Conservation (phyloP, 805 yeast genomes). For the Teunomyces panamensis region DNA sequence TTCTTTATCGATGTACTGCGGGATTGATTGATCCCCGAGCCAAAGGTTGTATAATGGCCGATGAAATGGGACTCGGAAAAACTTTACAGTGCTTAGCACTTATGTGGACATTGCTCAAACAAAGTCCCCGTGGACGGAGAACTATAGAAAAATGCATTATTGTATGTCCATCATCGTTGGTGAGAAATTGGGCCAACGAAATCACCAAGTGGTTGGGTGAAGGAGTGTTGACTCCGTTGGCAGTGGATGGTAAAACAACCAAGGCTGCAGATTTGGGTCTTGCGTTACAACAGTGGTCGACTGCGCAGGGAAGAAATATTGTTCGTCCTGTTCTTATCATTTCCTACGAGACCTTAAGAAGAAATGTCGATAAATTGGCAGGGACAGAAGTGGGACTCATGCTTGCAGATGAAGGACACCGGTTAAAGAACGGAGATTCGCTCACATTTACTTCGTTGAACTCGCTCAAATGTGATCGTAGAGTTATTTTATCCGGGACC, state of each 20-base stretch:
- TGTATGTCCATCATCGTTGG: conserved; percentile 93
- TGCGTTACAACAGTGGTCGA: conserved; percentile 79
- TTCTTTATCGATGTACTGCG: conserved; percentile 84
- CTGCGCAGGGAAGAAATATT: conserved; percentile 80
- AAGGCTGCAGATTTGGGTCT: conserved; percentile 66
- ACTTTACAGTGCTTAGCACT: conserved; percentile 85
- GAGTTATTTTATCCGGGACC: conserved; percentile 93
- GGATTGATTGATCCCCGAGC: conserved; percentile 83
- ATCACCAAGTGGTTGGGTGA: conserved; percentile 92
- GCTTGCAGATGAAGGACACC: conserved; percentile 54
- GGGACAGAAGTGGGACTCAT: conserved; percentile 81
- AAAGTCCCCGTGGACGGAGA: conserved; percentile 79
- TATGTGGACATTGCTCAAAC: conserved; percentile 88
- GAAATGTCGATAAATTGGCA: conserved; percentile 74
- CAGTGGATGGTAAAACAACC: conserved; percentile 86
- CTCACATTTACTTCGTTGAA: conserved; percentile 84
- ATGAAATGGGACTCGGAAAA: conserved; percentile 94
- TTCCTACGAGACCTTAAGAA: conserved; percentile 87
- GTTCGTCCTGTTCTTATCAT: conserved; percentile 92
- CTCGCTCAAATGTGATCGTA: conserved; percentile 76
- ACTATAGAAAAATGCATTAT: conserved; percentile 88
- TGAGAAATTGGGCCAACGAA: conserved; percentile 96
- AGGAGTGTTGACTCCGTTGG: conserved; percentile 83
- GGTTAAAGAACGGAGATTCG: conserved; percentile 73
- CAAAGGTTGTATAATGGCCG: conserved; percentile 97